These are phyloP conservation scores for Spathaspora passalidarum DNA, from an alignment of 805 yeast genomes.

Conservation along the genomic window DNA sequence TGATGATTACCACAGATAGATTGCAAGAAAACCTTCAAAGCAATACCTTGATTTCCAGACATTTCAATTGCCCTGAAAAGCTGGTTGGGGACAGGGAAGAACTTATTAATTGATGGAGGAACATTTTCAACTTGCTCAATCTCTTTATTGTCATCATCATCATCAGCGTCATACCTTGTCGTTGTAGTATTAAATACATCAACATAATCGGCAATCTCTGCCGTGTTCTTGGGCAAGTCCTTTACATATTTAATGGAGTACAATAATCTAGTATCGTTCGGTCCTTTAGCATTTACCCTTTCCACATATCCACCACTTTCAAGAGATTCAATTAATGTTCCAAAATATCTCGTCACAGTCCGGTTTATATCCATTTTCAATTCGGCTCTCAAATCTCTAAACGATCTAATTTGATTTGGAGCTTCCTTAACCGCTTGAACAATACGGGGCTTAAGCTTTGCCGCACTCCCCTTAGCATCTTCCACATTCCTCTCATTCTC, in stretches of 20 bases:
- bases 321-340: constrained; percentile 45
- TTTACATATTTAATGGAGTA: constrained; percentile 40
- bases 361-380: constrained; percentile 44
- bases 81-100: constrained; percentile 66
- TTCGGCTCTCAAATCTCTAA: constrained; percentile 59
- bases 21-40: constrained; percentile 54
- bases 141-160: constrained; percentile 18
- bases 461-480: constrained; percentile 19
- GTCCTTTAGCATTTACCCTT: constrained; percentile 47
- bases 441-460: constrained; percentile 33
- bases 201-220: constrained; percentile 44
- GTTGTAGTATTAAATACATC: constrained; percentile 15
- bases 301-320: constrained; percentile 45
- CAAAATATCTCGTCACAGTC: constrained; percentile 44
- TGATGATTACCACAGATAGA: constrained; percentile 55
- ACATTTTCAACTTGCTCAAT: constrained; percentile 22
- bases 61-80: constrained; percentile 46
- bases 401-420: constrained; percentile 58
- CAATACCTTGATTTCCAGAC: constrained; percentile 48
- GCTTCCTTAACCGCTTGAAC: constrained; percentile 53
- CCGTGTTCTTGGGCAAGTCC: constrained; percentile 45
- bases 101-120: constrained; percentile 44
- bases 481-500: neutral
- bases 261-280: constrained; percentile 26
- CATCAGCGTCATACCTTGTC: constrained; percentile 12